A percentile compares a stretch with the other conserved stretches of the same genome.
phyloP scores from a whole-genome alignment of 306 rosid genomes.

The Bauhinia variegata region DNA sequence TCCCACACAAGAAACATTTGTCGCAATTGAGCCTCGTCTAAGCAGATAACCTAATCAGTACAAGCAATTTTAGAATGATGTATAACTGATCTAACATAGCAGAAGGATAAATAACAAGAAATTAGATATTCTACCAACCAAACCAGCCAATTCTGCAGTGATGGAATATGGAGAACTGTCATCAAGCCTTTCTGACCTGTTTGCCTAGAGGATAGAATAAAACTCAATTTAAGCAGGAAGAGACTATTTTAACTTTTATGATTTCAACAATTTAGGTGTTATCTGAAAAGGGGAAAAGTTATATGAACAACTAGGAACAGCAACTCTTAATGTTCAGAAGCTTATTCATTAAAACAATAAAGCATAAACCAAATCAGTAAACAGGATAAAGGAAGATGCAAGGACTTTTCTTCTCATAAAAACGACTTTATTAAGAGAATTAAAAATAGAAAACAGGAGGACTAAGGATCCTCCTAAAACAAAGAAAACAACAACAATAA shows the following conservation, averaged over 20 bases:
- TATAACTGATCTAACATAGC: constrained; percentile 1
- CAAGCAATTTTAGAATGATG: constrained; percentile 29
- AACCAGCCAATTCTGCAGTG: constrained; percentile 67
- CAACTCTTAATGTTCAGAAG: neutral
- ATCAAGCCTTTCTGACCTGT: constrained; percentile 76
- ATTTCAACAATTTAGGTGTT: neutral
- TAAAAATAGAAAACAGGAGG: neutral
- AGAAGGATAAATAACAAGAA: neutral
- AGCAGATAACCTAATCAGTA: constrained; percentile 58
- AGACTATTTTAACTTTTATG: neutral
- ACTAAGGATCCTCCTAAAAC: no score
- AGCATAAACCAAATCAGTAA: constrained; percentile 19
- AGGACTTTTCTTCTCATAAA: neutral
- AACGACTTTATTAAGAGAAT: neutral
- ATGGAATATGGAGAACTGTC: constrained; percentile 67
- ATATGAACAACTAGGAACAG: no score
- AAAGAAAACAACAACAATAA: neutral
- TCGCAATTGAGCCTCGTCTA: constrained; percentile 83
- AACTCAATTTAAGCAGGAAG: constrained; percentile 8
- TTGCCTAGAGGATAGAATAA: constrained; percentile 59
- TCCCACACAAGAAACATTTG: constrained; percentile 72
- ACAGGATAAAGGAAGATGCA: neutral
- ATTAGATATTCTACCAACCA: constrained; percentile 62
- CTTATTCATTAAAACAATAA: constrained; percentile 18
- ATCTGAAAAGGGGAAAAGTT: no score